Evolutionary conservation across 1,284 basidiomycete species (phyloP).

Genomic region (Ustilago bromivora): DNA sequence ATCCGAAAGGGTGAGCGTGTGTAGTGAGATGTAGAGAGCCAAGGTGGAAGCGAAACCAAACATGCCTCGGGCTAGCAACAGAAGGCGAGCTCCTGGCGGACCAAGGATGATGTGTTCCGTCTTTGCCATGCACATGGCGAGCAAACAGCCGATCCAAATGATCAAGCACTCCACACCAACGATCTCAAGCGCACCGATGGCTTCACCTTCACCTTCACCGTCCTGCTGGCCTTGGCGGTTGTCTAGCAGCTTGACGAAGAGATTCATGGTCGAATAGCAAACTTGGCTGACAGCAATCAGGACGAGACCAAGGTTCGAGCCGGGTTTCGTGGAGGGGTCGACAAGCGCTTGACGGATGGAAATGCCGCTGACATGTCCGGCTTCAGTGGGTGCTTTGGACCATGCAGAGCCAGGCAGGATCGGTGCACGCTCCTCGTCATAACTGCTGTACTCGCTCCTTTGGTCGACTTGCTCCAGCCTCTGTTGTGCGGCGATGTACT

Average conservation of each 20-base stretch:
- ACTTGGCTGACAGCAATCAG: constrained; percentile 52
- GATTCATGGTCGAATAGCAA: constrained; percentile 72
- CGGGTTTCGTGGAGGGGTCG: constrained; percentile 37
- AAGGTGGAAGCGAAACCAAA: constrained; percentile 75
- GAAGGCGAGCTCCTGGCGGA: constrained; percentile 76
- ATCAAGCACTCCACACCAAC: constrained; percentile 74
- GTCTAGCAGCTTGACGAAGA: constrained; percentile 75
- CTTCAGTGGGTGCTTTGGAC: constrained; percentile 24
- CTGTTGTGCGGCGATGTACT: constrained; percentile 41
- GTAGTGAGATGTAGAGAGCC: constrained; percentile 78
- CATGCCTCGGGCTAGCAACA: constrained; percentile 76
- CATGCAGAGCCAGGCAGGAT: constrained; percentile 26
- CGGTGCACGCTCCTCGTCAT: constrained; percentile 35
- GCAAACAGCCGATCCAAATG: constrained; percentile 66
- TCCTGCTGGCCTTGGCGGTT: constrained; percentile 32
- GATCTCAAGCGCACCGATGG: constrained; percentile 69
- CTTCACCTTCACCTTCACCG: constrained; percentile 3
- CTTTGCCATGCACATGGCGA: constrained; percentile 68
- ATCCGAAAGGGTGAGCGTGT: constrained; percentile 79
- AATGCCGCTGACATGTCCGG: constrained; percentile 32
- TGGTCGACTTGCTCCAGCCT: constrained; percentile 29
- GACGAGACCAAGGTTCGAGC: constrained; percentile 49
- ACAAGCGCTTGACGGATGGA: constrained; percentile 48
- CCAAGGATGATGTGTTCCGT: constrained; percentile 78
- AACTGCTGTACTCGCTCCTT: constrained; percentile 30